Base-by-base conservation (phyloP, 2,329 filamentous ascomycete genomes). In the Beauveria caledonica region DNA sequence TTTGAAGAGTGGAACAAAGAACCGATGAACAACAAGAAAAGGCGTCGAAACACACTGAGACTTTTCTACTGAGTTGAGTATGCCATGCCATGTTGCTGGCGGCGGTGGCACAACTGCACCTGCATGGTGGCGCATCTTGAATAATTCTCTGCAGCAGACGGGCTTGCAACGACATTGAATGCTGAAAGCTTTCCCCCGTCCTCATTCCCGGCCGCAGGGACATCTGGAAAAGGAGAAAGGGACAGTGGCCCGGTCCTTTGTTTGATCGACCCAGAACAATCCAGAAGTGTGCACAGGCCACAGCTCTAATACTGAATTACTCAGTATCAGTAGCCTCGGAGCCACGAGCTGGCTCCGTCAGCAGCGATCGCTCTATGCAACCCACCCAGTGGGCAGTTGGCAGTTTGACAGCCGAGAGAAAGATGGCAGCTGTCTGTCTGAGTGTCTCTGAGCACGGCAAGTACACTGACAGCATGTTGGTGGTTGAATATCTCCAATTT, bases 321-420 rank as follows among this genome's bases (percentile, higher is more conserved):
- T 15, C 13, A 36, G 33, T 36, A 29, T 8, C 3, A 10, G 9
- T 29, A 15, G 33, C 33, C 11, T 36, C 13, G 33, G 33, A 36
- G 33, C 33, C 33, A 36, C 15, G 33, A 36, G 33, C 44, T 29
- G 36, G 52, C 39, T 46, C 27, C 42, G 27, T 48, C 11, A 19
- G 42, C 10, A 25, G 54, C 54, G 54, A 57, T 57, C 54, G 42
- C 44, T 39, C 27, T 15, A 57, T 57, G 54, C 54, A 57, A 40
- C 21, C 44, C 54, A 29, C 54, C 13, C 33, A 36, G 33, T 36
- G 33, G 11, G 11, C 5, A 36, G 33, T 36, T 36, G 33, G 11
- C 33, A 36, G 33, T 40, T 48, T 42, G 54, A 57, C 44, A 15
- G 53, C 27, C 19, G 19, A 25, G 27, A 9, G 42, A 11, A n/a